These are phyloP conservation scores for Pseudogymnoascus pannorum DNA, from an alignment of 2,329 filamentous ascomycete species.

Conservation along the genomic window DNA sequence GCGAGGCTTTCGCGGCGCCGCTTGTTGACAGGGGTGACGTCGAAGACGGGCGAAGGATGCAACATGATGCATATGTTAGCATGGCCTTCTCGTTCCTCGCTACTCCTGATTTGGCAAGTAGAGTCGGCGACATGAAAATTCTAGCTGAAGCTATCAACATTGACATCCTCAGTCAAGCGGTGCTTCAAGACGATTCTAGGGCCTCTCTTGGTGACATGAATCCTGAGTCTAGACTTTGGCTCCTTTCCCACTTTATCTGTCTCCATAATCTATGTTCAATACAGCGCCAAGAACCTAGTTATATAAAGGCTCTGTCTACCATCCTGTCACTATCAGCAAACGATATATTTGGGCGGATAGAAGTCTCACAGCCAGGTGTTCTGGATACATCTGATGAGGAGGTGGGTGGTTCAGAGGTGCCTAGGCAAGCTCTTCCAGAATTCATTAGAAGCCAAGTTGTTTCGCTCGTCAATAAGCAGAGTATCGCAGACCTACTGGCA, in stretches of 20 bases:
- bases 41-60: neutral
- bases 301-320: conserved; percentile 46
- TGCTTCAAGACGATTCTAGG: conserved; percentile 15
- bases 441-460: conserved; percentile 61
- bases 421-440: conserved; percentile 32
- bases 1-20: neutral
- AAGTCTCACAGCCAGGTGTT: conserved; percentile 38
- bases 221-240: conserved; percentile 45
- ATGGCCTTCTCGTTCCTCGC: conserved; percentile 27
- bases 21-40: neutral
- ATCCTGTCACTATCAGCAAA: conserved; percentile 45
- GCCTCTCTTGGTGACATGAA: conserved; percentile 14
- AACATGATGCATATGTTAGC: conserved; percentile 19
- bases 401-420: conserved; percentile 19
- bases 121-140: conserved; percentile 20
- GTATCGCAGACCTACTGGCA: conserved; percentile 48
- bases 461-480: conserved; percentile 67
- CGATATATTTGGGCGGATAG: conserved; percentile 43
- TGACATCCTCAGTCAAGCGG: conserved; percentile 19
- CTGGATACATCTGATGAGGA: conserved; percentile 20
- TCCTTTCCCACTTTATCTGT: conserved; percentile 60
- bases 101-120: conserved; percentile 22
- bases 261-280: conserved; percentile 37
- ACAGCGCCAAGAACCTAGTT: conserved; percentile 33
- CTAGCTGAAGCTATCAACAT: conserved; percentile 23